These are phyloP conservation scores for Epichloe hybrida DNA, from an alignment of 2,329 filamentous ascomycete genomes.

Conservation along the genomic window DNA sequence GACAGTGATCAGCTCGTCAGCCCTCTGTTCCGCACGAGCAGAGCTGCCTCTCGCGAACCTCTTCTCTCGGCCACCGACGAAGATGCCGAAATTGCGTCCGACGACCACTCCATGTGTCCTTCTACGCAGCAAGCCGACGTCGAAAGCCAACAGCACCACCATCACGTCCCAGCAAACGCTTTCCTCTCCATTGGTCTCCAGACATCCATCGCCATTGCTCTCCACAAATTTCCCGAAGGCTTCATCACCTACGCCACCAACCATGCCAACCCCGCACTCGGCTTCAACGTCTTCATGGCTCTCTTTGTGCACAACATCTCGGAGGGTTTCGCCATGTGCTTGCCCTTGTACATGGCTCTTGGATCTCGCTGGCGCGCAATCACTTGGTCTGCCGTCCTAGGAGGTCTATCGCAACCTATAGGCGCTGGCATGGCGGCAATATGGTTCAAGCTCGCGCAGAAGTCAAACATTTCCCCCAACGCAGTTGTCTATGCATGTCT, in stretches of 20 bases:
- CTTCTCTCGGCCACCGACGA: conserved; percentile 15
- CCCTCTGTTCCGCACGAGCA: conserved; percentile 22
- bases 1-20: conserved; percentile 17
- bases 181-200: conserved; percentile 94
- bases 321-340: conserved; percentile 86
- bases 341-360: conserved; percentile 86
- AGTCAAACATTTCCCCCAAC: conserved; percentile 34
- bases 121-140: conserved; percentile 26
- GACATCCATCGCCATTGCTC: conserved; percentile 83
- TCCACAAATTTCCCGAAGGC: conserved; percentile 87
- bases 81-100: conserved; percentile 10
- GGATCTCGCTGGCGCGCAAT: conserved; percentile 71
- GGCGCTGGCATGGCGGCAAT: conserved; percentile 73
- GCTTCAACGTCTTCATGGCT: conserved; percentile 85
- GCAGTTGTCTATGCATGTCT: conserved; percentile 60
- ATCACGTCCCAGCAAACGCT: conserved; percentile 88
- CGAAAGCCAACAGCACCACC: conserved; percentile 56
- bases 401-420: conserved; percentile 74
- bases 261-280: conserved; percentile 79
- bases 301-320: conserved; percentile 97
- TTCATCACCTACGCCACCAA: conserved; percentile 94
- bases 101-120: conserved; percentile 12
- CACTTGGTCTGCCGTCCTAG: conserved; percentile 68
- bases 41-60: conserved; percentile 26
- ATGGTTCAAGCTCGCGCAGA: conserved; percentile 64